These are phyloP conservation scores for Aspergillus leporis DNA, from an alignment of 495 filamentous ascomycete species.

Conservation along the genomic window DNA sequence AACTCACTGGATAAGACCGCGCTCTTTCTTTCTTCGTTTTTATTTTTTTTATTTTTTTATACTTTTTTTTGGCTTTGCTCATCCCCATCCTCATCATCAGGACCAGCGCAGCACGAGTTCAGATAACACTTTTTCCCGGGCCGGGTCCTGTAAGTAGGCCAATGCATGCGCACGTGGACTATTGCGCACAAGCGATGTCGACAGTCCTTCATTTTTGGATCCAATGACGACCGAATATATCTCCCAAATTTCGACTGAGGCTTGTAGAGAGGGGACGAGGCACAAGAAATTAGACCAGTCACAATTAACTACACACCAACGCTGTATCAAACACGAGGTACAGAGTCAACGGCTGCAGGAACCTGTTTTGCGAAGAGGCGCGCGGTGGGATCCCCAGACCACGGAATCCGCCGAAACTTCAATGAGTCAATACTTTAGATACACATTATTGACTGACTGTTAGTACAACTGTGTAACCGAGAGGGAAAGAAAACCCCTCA, in stretches of 20 bases:
- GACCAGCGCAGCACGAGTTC: neutral
- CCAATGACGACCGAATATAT: neutral
- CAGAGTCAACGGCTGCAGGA: neutral
- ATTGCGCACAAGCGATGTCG: constrained; percentile 11
- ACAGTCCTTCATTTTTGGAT: neutral
- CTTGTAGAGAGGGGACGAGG: neutral
- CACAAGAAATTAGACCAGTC: neutral
- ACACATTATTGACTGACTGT: too few species aligned
- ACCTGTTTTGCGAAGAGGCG: neutral
- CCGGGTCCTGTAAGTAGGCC: constrained; percentile 9
- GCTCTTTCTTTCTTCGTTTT: neutral
- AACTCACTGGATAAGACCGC: neutral
- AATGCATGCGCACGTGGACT: constrained; percentile 22
- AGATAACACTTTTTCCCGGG: neutral
- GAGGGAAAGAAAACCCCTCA: constrained; percentile 2
- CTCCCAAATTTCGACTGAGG: neutral
- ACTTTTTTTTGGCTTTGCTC: too few species aligned
- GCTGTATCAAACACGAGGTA: neutral
- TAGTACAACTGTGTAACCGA: neutral
- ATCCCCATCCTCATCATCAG: too few species aligned
- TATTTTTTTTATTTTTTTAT: too few species aligned
- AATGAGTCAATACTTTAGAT: neutral
- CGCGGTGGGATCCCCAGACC: neutral
- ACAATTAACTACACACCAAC: neutral
- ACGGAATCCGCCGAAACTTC: constrained; percentile 4